A percentile compares a stretch with the other conserved stretches of the same genome.
These are phyloP conservation scores for Mortierella sp. DNA, from an alignment of 371 early-diverging fungal genomes.

Conservation along the genomic window DNA sequence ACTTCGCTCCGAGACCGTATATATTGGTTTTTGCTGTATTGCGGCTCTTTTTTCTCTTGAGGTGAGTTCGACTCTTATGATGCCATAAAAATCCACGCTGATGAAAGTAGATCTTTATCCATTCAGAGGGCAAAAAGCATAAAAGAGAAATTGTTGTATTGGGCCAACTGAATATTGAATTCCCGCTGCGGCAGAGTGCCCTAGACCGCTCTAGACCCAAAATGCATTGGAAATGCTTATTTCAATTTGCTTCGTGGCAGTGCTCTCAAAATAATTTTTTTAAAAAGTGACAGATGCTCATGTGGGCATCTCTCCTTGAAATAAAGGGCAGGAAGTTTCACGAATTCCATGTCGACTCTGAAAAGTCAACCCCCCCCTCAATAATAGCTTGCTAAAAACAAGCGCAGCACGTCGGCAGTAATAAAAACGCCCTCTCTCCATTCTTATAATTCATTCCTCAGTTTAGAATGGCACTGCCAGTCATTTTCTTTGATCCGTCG, in stretches of 20 bases:
- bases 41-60: background rate
- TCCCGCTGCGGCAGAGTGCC: constrained; percentile 12
- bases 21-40: background rate
- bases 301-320: background rate
- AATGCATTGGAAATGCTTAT: background rate
- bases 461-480: background rate
- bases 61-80: background rate
- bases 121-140: background rate
- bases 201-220: constrained; percentile 23
- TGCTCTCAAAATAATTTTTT: constrained; percentile 1
- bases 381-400: background rate
- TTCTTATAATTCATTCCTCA: background rate
- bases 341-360: background rate
- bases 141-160: background rate
- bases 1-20: background rate
- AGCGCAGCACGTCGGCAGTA: too few species aligned
- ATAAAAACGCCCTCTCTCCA: too few species aligned
- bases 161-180: background rate
- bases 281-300: background rate
- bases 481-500: background rate
- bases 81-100: background rate
- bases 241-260: constrained; percentile 1
- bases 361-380: background rate
- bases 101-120: background rate
- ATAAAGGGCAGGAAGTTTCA: background rate